Evolutionary conservation across 106 monocot species (phyloP).

Genomic region (Acorus gramineus): DNA sequence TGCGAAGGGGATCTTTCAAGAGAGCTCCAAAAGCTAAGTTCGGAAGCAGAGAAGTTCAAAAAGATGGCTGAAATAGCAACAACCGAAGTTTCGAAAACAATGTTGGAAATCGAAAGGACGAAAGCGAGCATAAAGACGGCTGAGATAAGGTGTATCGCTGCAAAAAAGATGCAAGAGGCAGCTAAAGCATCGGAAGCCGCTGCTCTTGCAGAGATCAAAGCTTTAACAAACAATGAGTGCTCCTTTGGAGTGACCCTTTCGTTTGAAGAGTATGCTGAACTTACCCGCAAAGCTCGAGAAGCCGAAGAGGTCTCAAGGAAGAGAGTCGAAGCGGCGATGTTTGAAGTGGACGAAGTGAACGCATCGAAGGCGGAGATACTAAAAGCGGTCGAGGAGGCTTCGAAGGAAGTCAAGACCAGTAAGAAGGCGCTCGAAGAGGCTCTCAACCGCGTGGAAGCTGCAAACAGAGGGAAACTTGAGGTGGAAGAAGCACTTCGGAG

Average conservation of each 20-base stretch:
- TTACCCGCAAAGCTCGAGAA: conserved; percentile 39
- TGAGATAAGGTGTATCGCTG: conserved; percentile 52
- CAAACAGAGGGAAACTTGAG: conserved; percentile 46
- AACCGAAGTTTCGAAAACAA: conserved; percentile 39
- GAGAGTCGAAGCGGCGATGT: conserved; percentile 40
- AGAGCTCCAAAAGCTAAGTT: conserved; percentile 52
- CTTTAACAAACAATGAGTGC: conserved; percentile 23
- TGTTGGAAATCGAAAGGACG: conserved; percentile 49
- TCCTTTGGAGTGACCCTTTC: conserved; percentile 26
- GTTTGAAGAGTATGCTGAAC: conserved; percentile 41
- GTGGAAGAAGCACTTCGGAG: conserved; percentile 56
- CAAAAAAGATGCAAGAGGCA: conserved; percentile 76
- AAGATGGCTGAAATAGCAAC: conserved; percentile 35
- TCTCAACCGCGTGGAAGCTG: conserved; percentile 38
- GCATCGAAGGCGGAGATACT: conserved; percentile 30
- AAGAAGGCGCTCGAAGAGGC: conserved; percentile 49
- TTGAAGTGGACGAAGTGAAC: conserved; percentile 53
- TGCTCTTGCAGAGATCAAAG: conserved; percentile 51
- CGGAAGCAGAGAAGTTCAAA: conserved; percentile 54
- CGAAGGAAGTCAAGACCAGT: conserved; percentile 38
- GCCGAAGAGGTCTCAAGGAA: conserved; percentile 46
- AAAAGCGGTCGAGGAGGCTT: conserved; percentile 43
- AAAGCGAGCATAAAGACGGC: conserved; percentile 41
- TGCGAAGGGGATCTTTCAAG: conserved; percentile 21
- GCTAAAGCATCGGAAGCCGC: conserved; percentile 56